phyloP scores from a whole-genome alignment of 345 rosid genomes.

The Arabis hirsuta region DNA sequence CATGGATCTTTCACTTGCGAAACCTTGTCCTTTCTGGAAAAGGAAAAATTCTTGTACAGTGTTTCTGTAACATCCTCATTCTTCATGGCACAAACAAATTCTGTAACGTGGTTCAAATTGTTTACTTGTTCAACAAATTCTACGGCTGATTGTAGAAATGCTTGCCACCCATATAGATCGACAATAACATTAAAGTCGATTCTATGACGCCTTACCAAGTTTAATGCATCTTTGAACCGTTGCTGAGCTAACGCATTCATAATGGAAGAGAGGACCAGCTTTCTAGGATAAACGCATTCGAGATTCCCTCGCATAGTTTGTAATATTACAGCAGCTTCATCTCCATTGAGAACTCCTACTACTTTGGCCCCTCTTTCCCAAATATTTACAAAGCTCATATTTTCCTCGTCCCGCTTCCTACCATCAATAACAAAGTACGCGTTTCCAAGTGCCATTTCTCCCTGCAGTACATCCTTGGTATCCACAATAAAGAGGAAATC shows the following conservation, averaged over 20 bases:
- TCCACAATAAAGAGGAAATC: slow-evolving; percentile 84
- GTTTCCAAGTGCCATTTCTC: slow-evolving; percentile 58
- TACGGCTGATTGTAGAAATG: slow-evolving; percentile 70
- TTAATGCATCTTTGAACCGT: slow-evolving; percentile 78
- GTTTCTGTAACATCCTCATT: slow-evolving; percentile 74
- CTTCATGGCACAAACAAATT: slow-evolving; percentile 86
- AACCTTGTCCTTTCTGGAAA: slow-evolving; percentile 51
- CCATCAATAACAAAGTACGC: slow-evolving; percentile 57
- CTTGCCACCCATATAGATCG: slow-evolving; percentile 85
- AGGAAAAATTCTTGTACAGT: slow-evolving; percentile 61
- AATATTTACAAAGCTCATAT: slow-evolving; percentile 59
- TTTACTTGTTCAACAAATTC: slow-evolving; percentile 84
- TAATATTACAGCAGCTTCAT: slow-evolving; percentile 80
- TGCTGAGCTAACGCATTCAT: slow-evolving; percentile 68
- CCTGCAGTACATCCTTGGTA: slow-evolving; percentile 63
- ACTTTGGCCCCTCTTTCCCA: slow-evolving; percentile 96
- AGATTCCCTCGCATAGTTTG: slow-evolving; percentile 90
- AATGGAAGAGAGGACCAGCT: slow-evolving; percentile 81
- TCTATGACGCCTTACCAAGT: slow-evolving; percentile 95
- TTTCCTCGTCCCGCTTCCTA: slow-evolving; percentile 68
- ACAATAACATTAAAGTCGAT: slow-evolving; percentile 87
- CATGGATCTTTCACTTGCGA: slow-evolving; percentile 47
- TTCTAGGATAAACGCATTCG: slow-evolving; percentile 91
- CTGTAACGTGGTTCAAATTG: slow-evolving; percentile 85
- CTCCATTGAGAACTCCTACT: slow-evolving; percentile 88